Conservation (phyloP, 1,284 basidiomycete species). For the Irpex rosettiformis region DNA sequence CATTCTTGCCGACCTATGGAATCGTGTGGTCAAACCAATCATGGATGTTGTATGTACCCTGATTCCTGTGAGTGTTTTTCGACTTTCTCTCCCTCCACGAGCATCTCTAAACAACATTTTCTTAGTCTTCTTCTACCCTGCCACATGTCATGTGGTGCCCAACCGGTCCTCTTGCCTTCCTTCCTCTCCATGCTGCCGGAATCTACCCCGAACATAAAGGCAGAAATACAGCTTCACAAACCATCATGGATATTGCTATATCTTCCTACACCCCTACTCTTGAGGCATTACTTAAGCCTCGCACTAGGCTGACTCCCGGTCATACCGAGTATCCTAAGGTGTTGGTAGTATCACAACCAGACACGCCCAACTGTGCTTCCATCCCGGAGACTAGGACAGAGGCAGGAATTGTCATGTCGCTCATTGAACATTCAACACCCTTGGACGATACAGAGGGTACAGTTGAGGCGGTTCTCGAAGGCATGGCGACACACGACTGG, state of each 20-base stretch:
- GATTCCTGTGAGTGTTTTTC: no score
- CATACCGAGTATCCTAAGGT: not conserved
- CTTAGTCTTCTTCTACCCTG: no score
- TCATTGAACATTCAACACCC: not conserved
- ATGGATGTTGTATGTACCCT: no score
- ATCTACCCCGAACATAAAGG: not conserved
- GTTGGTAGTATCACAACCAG: not conserved
- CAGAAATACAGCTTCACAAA: not conserved
- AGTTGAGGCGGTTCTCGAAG: conserved; percentile 2
- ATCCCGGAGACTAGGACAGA: not conserved
- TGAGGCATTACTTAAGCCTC: not conserved
- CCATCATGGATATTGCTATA: not conserved
- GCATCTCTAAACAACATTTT: no score
- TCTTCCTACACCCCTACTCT: not conserved
- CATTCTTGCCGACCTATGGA: no score
- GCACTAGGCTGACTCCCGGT: not conserved
- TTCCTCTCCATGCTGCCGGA: not conserved
- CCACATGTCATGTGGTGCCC: not conserved
- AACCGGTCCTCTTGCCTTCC: not conserved
- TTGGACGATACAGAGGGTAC: conserved; percentile 2
- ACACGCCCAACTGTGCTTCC: not conserved
- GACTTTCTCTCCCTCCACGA: no score
- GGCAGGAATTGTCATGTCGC: not conserved
- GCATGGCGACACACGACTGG: conserved; percentile 13
- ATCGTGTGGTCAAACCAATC: no score